Base-by-base conservation (phyloP, 306 rosid species). In the Myrica gale region DNA sequence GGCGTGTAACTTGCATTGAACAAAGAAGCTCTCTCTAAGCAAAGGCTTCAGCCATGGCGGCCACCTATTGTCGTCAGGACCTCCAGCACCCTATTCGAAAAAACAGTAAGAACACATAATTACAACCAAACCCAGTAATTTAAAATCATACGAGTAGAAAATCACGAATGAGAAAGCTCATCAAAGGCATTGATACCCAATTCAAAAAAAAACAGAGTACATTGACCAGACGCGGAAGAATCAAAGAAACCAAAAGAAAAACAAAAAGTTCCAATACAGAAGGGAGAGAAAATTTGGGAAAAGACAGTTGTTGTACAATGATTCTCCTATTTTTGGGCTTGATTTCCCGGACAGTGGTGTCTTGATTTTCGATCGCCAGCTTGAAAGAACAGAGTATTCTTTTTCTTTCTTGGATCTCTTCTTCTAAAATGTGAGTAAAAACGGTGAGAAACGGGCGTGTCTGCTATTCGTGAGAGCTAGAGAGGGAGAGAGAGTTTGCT, bases 21-120 rank as follows among this genome's bases (percentile, higher is more conserved):
- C 99, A 73, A 96, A 96, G 87, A 96, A 96, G 78, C 73, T 83
- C 78, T 96, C 99, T 56, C 68, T 80, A 1, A 96, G 90, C 51
- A 96, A 83, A 69, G 99, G 98, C 74, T 88, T 90, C 92, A 96
- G 82, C 99, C 99, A 96, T 74, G 99, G 99, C 39, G 99, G 99
- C 99, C 99, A 96, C 86, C 93, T 84, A 63, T 81, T 83, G 66
- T 90, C 96, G 60, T 91, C 98, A 61, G 95, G 97, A 1, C 97
- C 96, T 72, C 97, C 97, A 75, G 92, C 97, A 74, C 97, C 99
- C 99, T 92, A 45, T 71, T 45, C 44, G 4, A 55, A 81, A 73
- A 80, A 62, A 2, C 52, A 72, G 74, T 5, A 6, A 1, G 61
- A 65, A 56, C 19, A 4, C 10, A 75, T 19, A 9, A 45, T 50